These are phyloP conservation scores for Jamesozyma rosinii DNA, from an alignment of 805 yeast genomes.

Conservation along the genomic window DNA sequence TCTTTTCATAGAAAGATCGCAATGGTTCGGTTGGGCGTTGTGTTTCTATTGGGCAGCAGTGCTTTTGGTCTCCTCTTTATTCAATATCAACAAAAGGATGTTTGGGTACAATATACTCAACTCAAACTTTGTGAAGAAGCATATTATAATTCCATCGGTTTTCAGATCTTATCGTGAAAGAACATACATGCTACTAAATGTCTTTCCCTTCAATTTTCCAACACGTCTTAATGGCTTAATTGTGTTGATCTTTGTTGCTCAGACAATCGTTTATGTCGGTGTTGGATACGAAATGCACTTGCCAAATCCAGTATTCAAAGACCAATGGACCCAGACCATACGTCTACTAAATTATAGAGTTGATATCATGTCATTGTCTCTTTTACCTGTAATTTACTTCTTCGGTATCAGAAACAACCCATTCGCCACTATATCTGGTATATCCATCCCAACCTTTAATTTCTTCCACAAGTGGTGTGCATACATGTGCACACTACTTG, in stretches of 20 bases:
- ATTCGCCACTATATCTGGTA: slow-evolving; percentile 50
- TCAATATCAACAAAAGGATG: slow-evolving; percentile 22
- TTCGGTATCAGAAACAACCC: slow-evolving; percentile 72
- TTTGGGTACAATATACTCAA: slow-evolving; percentile 17
- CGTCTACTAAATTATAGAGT: slow-evolving; percentile 45
- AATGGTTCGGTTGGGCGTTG: slow-evolving; percentile 40
- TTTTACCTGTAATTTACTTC: slow-evolving; percentile 49
- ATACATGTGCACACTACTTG: slow-evolving; percentile 39
- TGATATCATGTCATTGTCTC: slow-evolving; percentile 40
- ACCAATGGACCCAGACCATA: slow-evolving; percentile 27
- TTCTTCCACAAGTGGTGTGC: slow-evolving; percentile 62
- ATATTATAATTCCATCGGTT: slow-evolving; percentile 25
- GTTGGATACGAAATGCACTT: slow-evolving; percentile 31
- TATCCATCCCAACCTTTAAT: slow-evolving; percentile 53
- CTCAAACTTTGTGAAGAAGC: slow-evolving; percentile 17
- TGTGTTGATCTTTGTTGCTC: slow-evolving; percentile 26
- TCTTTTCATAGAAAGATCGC: slow-evolving; percentile 32
- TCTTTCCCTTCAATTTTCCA: slow-evolving; percentile 28
- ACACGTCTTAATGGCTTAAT: slow-evolving; percentile 27
- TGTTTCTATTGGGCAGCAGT: slow-evolving; percentile 35
- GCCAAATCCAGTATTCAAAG: slow-evolving; percentile 33
- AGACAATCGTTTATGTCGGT: slow-evolving; percentile 27
- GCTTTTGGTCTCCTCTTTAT: slow-evolving; percentile 26
- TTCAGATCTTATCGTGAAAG: slow-evolving; percentile 17
- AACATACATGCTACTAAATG: slow-evolving; percentile 12